phyloP scores from a whole-genome alignment of 345 rosid species.

The Gossypium australe region DNA sequence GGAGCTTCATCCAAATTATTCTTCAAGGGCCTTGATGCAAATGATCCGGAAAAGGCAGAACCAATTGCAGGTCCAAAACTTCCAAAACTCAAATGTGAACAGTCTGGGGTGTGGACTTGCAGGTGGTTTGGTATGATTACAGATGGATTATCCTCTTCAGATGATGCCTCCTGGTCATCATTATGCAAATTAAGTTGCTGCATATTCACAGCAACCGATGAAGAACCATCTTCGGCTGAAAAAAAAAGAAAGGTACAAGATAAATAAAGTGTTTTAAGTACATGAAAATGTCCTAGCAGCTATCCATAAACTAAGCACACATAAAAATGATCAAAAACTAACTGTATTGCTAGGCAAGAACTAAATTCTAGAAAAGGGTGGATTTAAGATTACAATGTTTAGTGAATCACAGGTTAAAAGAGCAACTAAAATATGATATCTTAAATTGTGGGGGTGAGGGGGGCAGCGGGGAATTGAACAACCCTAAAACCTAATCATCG shows the following conservation, averaged over 20 bases:
- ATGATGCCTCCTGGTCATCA: slow-evolving; percentile 40
- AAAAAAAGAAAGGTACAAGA: slow-evolving; percentile 10
- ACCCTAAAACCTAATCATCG: background rate
- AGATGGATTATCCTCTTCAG: slow-evolving; percentile 66
- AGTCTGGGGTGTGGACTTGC: slow-evolving; percentile 69
- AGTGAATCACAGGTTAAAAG: background rate
- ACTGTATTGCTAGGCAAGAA: background rate
- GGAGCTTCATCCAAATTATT: slow-evolving; percentile 53
- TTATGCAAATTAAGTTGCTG: slow-evolving; percentile 53
- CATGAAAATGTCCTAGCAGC: background rate
- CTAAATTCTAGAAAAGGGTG: background rate
- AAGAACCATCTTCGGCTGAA: slow-evolving; percentile 61
- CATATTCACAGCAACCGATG: slow-evolving; percentile 48
- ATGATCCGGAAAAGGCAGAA: slow-evolving; percentile 41
- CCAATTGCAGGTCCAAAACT: slow-evolving; percentile 69
- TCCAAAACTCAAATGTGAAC: slow-evolving; percentile 94
- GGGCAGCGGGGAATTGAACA: background rate
- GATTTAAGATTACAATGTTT: background rate
- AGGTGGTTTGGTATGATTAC: slow-evolving; percentile 92
- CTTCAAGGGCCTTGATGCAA: slow-evolving; percentile 49
- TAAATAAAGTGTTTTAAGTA: background rate
- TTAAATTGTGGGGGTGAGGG: no score
- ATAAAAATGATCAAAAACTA: background rate
- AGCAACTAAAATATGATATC: no score
- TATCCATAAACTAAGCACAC: background rate